Base-by-base conservation (phyloP, 805 yeast genomes). In the Ogataea dorogensis region DNA sequence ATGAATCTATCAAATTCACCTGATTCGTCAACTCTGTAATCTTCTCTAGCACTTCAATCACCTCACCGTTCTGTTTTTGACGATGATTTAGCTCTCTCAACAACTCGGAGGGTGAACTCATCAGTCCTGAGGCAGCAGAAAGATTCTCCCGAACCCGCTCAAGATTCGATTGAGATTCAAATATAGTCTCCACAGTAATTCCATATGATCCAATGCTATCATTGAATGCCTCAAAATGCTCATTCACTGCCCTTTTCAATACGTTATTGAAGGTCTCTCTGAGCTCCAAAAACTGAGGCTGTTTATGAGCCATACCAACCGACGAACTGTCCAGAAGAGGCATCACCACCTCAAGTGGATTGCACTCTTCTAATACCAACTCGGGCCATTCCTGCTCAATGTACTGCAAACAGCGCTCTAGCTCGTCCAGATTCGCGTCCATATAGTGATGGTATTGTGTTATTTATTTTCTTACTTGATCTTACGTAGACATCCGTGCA, bases 191-290 rank as follows among this genome's bases (percentile, higher is more conserved):
- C 3, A 84, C 76, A 2, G 88, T 79, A 28, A 76, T 68, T 36
- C 86, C 81, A 59, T 86, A 91, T 4, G 91, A 81, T 0, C 95
- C 95, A 28, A 91, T 79, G 47, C 87, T 79, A 47, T 79, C 81
- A 56, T 86, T 88, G 63, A 91, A 88, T 1, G 86, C 80, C 55
- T 86, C 89, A 56, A 80, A 81, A 54, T 87, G 84, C 36, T 80
- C 84, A 46, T 81, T 82, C 18, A 89, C 96, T 2, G 89, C 86
- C 16, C 61, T 63, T 41, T 81, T 74, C 34, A 91, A 65, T 17
- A 79, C 73, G 12, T 55, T 55, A 11, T 79, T 74, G 9, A 89
- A 72, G 35, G 73, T 65, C 16, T 65, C 64, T 43, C 81, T 77
- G 28, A 87, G 59, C 31, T 72, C 71, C 27, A 70, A 65, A 48